Evolutionary conservation across 2,329 filamentous ascomycete genomes (phyloP).

Genomic region (Byssochlamys sp.): DNA sequence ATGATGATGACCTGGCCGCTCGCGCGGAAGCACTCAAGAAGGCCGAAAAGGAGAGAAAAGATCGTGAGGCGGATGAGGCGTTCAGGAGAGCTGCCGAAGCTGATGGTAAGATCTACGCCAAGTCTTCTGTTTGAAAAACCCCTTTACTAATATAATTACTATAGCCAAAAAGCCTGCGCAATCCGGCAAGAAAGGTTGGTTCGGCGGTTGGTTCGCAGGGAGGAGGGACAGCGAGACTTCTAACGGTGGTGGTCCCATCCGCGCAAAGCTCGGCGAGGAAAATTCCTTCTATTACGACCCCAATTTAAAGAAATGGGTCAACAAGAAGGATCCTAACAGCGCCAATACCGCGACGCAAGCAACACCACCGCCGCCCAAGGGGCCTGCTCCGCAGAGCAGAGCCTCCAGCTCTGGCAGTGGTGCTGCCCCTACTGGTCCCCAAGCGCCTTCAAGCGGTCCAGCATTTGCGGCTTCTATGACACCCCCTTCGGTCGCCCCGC

Average conservation of each 20-base stretch:
- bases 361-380: conserved; percentile 70
- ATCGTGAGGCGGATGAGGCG: conserved; percentile 72
- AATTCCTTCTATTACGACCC: conserved; percentile 90
- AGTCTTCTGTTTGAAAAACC: not conserved
- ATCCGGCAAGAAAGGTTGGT: conserved; percentile 55
- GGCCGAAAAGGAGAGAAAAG: conserved; percentile 58
- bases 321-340: conserved; percentile 71
- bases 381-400: conserved; percentile 40
- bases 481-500: conserved; percentile 7
- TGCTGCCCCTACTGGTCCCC: conserved; percentile 10
- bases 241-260: conserved; percentile 53
- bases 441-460: conserved; percentile 10
- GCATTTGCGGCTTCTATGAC: conserved; percentile 4
- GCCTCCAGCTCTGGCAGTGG: conserved; percentile 46
- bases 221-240: conserved; percentile 53
- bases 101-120: conserved; percentile 40
- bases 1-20: conserved; percentile 57
- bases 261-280: conserved; percentile 86
- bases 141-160: conserved; percentile 38
- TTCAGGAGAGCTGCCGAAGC: conserved; percentile 73
- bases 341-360: conserved; percentile 50
- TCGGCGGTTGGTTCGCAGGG: conserved; percentile 75
- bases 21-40: conserved; percentile 44
- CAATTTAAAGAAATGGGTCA: conserved; percentile 95
- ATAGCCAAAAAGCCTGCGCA: conserved; percentile 27